Evolutionary conservation across 2,329 filamentous ascomycete genomes (phyloP), one percentile per base, ranked within the genome.

Genomic region (Beauveria brongniartii): DNA sequence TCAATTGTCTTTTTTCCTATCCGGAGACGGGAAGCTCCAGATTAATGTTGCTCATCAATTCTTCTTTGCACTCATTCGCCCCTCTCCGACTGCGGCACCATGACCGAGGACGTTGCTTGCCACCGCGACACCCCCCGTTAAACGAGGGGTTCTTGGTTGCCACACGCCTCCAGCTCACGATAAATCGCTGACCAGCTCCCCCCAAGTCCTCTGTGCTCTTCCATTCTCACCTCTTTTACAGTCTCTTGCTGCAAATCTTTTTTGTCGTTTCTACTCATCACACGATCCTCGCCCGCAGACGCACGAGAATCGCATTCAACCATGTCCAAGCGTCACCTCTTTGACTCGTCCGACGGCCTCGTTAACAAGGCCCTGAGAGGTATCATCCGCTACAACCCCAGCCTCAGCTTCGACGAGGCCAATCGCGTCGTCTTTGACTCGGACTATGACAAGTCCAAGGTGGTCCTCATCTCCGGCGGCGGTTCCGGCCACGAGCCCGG

Each of bases 401-500:
- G 72, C 7, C 74, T 83, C 6, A 73, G 72, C 8, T 71, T 83
- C 1, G 80, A 83, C 64, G 76, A 78, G 64, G 67, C 74, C 61
- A 81, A 82, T 68, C 73, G 79, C 20, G 79, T 82, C 37, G 78
- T 83, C 46, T 81, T 76, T 61, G 75, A 83, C 67, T 77, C 77
- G 1, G 67, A 71, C 9, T 72, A 79, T 61, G 71, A 78, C 64
- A 71, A 66, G 47, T 73, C 74, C 28, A 77, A 76, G 22, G 80
- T 83, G 60, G 76, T 74, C 65, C 72, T 83, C 68, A 77, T 83
- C 69, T 79, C 77, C 26, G 81, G 81, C n/a, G 81, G 81, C 22
- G 81, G 81, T 44, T 82, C 81, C 0, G 81, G 81, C 50, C 81
- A 83, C 69, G 84, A 87, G 66, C 84, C 84, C 22, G 84, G 83